Evolutionary conservation across 371 early-diverging fungal species (phyloP).

Genomic region (Rhizopus microsporus): DNA sequence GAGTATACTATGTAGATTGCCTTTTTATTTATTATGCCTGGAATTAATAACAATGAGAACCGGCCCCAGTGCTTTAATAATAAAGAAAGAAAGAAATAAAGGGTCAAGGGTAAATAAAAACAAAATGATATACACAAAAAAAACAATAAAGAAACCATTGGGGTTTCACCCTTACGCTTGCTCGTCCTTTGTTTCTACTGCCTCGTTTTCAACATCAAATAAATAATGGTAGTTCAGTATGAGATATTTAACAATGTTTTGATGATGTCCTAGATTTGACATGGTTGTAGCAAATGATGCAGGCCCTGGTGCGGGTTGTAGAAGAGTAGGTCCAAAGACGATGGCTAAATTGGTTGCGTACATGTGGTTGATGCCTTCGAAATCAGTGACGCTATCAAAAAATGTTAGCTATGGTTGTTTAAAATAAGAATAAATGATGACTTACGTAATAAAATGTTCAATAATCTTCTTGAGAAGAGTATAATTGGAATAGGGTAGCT

Average conservation of each 20-base stretch:
- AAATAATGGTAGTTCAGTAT: conserved; percentile 85
- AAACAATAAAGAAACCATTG: too few species aligned
- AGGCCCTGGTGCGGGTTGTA: conserved; percentile 76
- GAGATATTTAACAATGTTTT: conserved; percentile 77
- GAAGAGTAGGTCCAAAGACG: conserved; percentile 83
- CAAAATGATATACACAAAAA: too few species aligned
- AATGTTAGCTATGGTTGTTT: neutral
- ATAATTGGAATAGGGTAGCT: conserved; percentile 72
- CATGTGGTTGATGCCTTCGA: conserved; percentile 84
- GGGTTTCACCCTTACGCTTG: neutral
- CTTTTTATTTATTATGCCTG: too few species aligned
- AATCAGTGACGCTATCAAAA: conserved; percentile 71
- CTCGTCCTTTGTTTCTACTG: conserved; percentile 17
- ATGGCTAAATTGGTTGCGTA: conserved; percentile 85
- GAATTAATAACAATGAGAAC: too few species aligned
- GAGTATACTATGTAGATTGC: too few species aligned
- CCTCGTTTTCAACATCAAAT: conserved; percentile 77
- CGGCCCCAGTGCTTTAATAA: too few species aligned
- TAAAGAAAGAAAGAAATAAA: too few species aligned
- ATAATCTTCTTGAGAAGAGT: conserved; percentile 68
- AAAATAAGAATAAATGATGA: neutral
- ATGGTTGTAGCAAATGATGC: conserved; percentile 76
- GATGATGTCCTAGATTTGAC: conserved; percentile 81
- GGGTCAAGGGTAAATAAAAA: too few species aligned
- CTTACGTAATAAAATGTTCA: conserved; percentile 76